These are phyloP conservation scores for Sporisorium reilianum DNA, from an alignment of 1,284 basidiomycete species.

Conservation along the genomic window DNA sequence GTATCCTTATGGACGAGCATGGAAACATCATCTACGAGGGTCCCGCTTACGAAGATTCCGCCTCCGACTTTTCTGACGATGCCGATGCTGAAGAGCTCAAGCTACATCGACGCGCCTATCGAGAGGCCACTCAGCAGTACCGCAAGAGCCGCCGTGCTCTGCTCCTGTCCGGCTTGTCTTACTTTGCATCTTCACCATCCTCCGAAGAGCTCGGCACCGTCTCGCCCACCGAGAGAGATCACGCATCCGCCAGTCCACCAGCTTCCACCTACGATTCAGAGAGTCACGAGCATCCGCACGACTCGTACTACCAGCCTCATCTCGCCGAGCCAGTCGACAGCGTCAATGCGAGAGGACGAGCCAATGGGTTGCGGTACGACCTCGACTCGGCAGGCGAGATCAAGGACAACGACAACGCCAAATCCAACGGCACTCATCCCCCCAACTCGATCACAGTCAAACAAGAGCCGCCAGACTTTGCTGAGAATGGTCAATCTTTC, in stretches of 20 bases:
- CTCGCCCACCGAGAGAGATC: conserved; percentile 18
- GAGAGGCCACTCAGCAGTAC: conserved; percentile 49
- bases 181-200: conserved; percentile 39
- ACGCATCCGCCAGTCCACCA: conserved; percentile 27
- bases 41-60: conserved; percentile 28
- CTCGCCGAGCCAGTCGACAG: conserved; percentile 35
- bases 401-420: not conserved
- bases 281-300: not conserved
- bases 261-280: conserved; percentile 21
- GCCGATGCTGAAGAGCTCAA: conserved; percentile 26
- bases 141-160: conserved; percentile 48
- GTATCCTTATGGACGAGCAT: conserved; percentile 28
- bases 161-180: conserved; percentile 42
- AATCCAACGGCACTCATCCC: not conserved
- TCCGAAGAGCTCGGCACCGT: conserved; percentile 27
- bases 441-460: conserved; percentile 8
- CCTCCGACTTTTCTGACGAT: conserved; percentile 38
- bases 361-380: conserved; percentile 19
- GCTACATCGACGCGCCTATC: conserved; percentile 36
- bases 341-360: conserved; percentile 22
- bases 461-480: conserved; percentile 2
- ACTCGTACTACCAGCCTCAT: conserved; percentile 36
- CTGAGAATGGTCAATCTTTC: not conserved
- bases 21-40: conserved; percentile 38
- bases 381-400: conserved; percentile 13